Percentiles rank a stretch among this genome's conserved stretches.
Evolutionary conservation across 768 basidiomycete genomes (phyloP).

Genomic region (Tephrocybe sp.): DNA sequence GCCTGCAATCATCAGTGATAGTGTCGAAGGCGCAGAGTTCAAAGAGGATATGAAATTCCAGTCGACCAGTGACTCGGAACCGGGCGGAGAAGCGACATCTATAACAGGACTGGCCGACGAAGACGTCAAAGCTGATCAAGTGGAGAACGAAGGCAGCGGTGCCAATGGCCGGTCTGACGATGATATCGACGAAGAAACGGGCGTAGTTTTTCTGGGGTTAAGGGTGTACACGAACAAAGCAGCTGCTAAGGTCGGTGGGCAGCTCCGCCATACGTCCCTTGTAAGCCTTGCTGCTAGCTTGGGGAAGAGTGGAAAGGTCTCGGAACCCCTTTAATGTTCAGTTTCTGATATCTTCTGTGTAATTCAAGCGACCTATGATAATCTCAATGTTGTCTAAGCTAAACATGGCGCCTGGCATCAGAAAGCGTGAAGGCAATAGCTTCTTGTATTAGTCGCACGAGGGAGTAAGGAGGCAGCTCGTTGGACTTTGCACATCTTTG

Average conservation of each 20-base stretch:
- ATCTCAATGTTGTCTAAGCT: no score
- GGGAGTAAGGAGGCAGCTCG: no score
- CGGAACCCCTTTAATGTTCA: no score
- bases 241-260: slow-evolving; percentile 30
- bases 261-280: slow-evolving; percentile 26
- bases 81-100: no score
- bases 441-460: no score
- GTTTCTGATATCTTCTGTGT: no score
- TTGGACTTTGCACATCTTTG: no score
- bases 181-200: slow-evolving; percentile 8
- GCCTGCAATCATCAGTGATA: not conserved
- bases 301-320: not conserved
- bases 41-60: no score
- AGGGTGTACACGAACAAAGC: slow-evolving; percentile 39
- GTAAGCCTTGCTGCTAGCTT: slow-evolving; percentile 8
- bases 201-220: slow-evolving; percentile 31
- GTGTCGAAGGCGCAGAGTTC: not conserved
- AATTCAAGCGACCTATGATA: no score
- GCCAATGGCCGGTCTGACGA: not conserved
- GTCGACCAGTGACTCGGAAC: no score
- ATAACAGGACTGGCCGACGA: not conserved
- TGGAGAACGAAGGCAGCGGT: not conserved
- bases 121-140: not conserved
- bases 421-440: slow-evolving; percentile 5
- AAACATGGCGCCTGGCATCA: no score